A percentile compares a stretch with the other conserved stretches of the same genome.
Conservation (phyloP, 2,329 filamentous ascomycete species). For the Aspergillus thermomutatus region DNA sequence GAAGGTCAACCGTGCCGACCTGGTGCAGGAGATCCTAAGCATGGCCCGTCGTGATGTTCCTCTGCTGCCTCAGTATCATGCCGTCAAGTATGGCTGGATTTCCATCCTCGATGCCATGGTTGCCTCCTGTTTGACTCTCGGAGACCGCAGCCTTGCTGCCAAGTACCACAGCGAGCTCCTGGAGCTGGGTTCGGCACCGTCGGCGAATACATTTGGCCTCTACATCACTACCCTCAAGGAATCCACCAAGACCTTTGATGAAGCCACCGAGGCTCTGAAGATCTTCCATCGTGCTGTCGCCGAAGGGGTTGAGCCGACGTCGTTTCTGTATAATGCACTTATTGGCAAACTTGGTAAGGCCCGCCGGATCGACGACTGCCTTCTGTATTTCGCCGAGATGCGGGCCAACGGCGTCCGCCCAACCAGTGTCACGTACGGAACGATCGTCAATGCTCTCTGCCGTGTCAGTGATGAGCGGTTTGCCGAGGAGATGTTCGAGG, state of each 20-base stretch:
- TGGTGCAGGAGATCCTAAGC: conserved; percentile 80
- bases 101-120: conserved; percentile 97
- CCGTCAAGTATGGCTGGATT: conserved; percentile 92
- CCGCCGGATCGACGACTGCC: conserved; percentile 93
- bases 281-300: conserved; percentile 93
- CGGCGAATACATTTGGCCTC: conserved; percentile 94
- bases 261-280: conserved; percentile 93
- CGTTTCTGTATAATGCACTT: conserved; percentile 95
- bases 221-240: conserved; percentile 99
- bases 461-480: conserved; percentile 97
- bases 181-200: conserved; percentile 84
- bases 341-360: conserved; percentile 99
- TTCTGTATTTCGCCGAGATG: conserved; percentile 99
- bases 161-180: conserved; percentile 89
- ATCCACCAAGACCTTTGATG: conserved; percentile 94
- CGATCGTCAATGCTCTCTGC: conserved; percentile 95
- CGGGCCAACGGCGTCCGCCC: conserved; percentile 86
- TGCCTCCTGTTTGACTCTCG: conserved; percentile 79
- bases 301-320: conserved; percentile 92
- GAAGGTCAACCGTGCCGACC: conserved; percentile 74
- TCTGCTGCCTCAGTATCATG: conserved; percentile 74
- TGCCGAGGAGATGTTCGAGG: conserved; percentile 94
- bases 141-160: conserved; percentile 75
- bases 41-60: conserved; percentile 91
- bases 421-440: conserved; percentile 96